These are phyloP conservation scores for Trypanosoma lewisi DNA, from an alignment of 208 protist species.

Conservation along the genomic window DNA sequence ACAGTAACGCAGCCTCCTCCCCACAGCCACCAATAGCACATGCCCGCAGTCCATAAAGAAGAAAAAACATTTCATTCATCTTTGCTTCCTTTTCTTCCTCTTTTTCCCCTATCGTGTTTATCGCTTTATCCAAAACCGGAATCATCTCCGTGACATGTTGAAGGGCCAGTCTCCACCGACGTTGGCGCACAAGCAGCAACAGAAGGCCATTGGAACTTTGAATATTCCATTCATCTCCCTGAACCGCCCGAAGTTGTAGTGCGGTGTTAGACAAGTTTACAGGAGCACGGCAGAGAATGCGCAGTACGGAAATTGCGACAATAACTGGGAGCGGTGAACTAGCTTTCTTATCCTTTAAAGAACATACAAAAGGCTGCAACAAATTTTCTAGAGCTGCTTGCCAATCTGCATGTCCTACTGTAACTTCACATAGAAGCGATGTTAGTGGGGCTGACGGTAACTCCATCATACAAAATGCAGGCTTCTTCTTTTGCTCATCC, in stretches of 20 bases:
- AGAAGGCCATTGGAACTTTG: conserved; percentile 39
- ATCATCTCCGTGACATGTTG: conserved; percentile 43
- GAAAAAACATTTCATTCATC: conserved; percentile 30
- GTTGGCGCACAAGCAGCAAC: conserved; percentile 48
- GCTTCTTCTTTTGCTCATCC: neutral
- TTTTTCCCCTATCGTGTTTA: neutral
- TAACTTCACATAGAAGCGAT: conserved; percentile 46
- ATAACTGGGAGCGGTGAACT: conserved; percentile 20
- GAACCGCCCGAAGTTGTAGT: conserved; percentile 39
- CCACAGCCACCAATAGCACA: conserved; percentile 62
- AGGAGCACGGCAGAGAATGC: conserved; percentile 38
- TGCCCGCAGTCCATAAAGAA: conserved; percentile 56
- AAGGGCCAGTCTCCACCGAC: conserved; percentile 63
- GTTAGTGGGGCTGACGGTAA: conserved; percentile 1
- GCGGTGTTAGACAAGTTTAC: conserved; percentile 75
- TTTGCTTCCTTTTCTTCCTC: conserved; percentile 1
- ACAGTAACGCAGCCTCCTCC: conserved; percentile 42
- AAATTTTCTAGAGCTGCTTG: conserved; percentile 38
- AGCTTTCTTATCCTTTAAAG: conserved; percentile 12
- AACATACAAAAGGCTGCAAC: conserved; percentile 19
- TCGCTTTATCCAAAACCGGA: conserved; percentile 11
- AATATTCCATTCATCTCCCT: conserved; percentile 41
- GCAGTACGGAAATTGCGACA: conserved; percentile 42
- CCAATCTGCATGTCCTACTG: conserved; percentile 50
- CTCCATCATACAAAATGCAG: neutral